Percentiles rank a stretch among this genome's conserved stretches.
Conservation (phyloP, 805 yeast genomes). For the Millerago galiae region DNA sequence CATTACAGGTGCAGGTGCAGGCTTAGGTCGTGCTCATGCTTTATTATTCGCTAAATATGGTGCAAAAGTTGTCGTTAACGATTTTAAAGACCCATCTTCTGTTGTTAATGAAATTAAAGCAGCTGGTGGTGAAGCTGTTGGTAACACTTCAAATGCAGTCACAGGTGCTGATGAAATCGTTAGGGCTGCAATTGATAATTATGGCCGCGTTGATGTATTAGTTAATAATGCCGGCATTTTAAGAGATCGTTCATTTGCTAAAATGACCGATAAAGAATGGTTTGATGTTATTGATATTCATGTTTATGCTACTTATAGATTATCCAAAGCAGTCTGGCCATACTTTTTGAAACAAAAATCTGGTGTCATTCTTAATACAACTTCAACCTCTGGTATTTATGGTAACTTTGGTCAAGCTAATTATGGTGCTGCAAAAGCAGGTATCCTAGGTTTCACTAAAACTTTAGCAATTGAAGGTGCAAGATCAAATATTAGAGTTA, state of each 20-base stretch:
- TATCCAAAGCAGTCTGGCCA: constrained; percentile 92
- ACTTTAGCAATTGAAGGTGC: constrained; percentile 90
- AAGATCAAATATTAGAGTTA: constrained; percentile 65
- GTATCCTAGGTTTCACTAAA: constrained; percentile 75
- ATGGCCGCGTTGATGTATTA: constrained; percentile 79
- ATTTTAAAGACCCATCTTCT: constrained; percentile 64
- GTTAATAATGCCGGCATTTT: constrained; percentile 94
- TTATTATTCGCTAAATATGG: constrained; percentile 81
- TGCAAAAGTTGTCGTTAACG: constrained; percentile 92
- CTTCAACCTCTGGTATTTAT: constrained; percentile 95
- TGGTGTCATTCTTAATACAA: constrained; percentile 81
- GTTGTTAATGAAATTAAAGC: constrained; percentile 72
- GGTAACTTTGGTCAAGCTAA: constrained; percentile 98
- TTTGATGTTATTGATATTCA: constrained; percentile 73
- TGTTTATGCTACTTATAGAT: constrained; percentile 70
- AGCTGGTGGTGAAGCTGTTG: constrained; percentile 75
- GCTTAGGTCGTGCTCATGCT: constrained; percentile 90
- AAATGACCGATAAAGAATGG: constrained; percentile 86
- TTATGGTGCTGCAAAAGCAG: constrained; percentile 91
- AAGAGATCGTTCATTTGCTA: constrained; percentile 80
- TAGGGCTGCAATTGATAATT: constrained; percentile 65
- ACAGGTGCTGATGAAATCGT: constrained; percentile 68
- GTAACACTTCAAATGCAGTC: constrained; percentile 78
- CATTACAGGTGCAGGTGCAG: constrained; percentile 93
- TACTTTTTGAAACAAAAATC: constrained; percentile 67